These are phyloP conservation scores for Aspergillus costaricaensis DNA, from an alignment of 2,329 filamentous ascomycete species.

Conservation along the genomic window DNA sequence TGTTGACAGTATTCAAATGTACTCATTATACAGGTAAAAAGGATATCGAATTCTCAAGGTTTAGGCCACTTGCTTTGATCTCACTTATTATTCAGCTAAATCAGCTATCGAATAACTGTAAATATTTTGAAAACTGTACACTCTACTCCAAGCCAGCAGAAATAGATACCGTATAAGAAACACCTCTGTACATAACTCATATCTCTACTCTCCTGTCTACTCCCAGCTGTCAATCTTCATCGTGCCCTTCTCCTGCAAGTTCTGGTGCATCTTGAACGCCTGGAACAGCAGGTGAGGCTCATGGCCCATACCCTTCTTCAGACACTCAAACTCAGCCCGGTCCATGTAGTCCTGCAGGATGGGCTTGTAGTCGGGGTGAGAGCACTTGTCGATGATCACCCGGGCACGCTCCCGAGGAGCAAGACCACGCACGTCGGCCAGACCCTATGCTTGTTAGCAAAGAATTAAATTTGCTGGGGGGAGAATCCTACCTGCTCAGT, in stretches of 20 bases:
- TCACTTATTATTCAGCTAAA: too few species aligned
- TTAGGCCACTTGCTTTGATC: too few species aligned
- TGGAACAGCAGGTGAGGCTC: slow-evolving; percentile 87
- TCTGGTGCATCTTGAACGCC: slow-evolving; percentile 85
- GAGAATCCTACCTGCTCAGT: slow-evolving; percentile 54
- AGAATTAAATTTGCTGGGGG: background rate
- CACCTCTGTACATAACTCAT: background rate
- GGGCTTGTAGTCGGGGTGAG: slow-evolving; percentile 80
- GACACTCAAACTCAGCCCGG: slow-evolving; percentile 81
- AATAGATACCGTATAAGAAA: background rate
- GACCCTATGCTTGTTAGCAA: slow-evolving; percentile 56
- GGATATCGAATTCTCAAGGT: too few species aligned
- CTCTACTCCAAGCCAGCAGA: background rate
- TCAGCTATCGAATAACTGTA: too few species aligned
- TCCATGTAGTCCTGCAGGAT: slow-evolving; percentile 82
- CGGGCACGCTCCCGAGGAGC: slow-evolving; percentile 76
- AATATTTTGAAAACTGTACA: slow-evolving; percentile 11
- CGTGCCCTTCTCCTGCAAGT: slow-evolving; percentile 76
- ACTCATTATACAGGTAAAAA: too few species aligned
- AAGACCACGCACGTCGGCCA: slow-evolving; percentile 82
- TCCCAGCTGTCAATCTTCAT: slow-evolving; percentile 79
- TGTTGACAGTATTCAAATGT: too few species aligned
- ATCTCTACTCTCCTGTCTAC: slow-evolving; percentile 19
- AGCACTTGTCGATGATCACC: slow-evolving; percentile 83
- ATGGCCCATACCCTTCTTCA: slow-evolving; percentile 85